Evolutionary conservation across 768 basidiomycete genomes (phyloP).

Genomic region (Agrocybe pediades): DNA sequence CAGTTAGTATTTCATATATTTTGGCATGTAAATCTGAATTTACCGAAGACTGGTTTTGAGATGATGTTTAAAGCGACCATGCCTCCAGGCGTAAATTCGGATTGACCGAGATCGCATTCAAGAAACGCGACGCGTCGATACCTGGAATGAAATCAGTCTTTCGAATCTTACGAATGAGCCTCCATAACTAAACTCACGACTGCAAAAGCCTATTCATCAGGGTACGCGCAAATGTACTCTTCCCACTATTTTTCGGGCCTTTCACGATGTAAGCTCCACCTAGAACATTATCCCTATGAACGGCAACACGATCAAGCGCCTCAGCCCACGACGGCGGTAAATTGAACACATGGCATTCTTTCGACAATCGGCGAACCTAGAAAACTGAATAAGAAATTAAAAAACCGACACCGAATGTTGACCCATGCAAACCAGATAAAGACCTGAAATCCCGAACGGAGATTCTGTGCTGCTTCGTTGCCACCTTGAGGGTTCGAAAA

Average conservation of each 20-base stretch:
- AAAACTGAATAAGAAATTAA: neutral
- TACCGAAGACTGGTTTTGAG: conserved; percentile 72
- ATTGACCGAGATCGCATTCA: conserved; percentile 93
- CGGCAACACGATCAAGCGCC: conserved; percentile 29
- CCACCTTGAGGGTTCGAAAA: conserved; percentile 57
- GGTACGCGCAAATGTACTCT: conserved; percentile 84
- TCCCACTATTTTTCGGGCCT: conserved; percentile 87
- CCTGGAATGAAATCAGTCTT: conserved; percentile 33
- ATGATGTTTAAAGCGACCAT: conserved; percentile 80
- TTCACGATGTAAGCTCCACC: conserved; percentile 63
- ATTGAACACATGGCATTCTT: conserved; percentile 38
- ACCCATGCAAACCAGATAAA: conserved; percentile 44
- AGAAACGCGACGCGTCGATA: conserved; percentile 86
- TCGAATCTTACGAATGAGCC: neutral
- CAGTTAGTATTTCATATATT: neutral
- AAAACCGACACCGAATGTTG: neutral
- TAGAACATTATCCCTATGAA: conserved; percentile 21
- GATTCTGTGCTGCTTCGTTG: conserved; percentile 32
- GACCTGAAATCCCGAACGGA: conserved; percentile 48
- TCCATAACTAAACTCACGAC: conserved; percentile 40
- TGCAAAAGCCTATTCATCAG: conserved; percentile 68
- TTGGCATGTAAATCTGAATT: neutral
- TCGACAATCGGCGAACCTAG: conserved; percentile 37
- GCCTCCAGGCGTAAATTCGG: conserved; percentile 89
- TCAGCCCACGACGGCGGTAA: conserved; percentile 40